Percentiles rank a stretch among this genome's conserved stretches.
Evolutionary conservation across 805 yeast species (phyloP).

Genomic region (Nakazawaea pomicola): DNA sequence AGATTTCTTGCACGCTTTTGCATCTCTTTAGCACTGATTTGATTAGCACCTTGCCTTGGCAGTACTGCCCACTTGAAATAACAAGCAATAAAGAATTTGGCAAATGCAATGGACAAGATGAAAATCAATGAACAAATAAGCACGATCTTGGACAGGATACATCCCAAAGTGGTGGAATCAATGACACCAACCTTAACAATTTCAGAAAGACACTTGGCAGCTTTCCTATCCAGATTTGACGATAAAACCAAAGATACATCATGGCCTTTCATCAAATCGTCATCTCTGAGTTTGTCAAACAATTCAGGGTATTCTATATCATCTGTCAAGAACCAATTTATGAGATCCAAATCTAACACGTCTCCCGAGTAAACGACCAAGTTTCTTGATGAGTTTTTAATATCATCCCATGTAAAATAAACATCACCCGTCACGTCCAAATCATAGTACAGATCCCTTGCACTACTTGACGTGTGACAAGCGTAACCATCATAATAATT

Average conservation of each 20-base stretch:
- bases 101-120: conserved; percentile 72
- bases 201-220: conserved; percentile 80
- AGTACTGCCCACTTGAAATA: conserved; percentile 85
- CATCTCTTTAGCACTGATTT: conserved; percentile 54
- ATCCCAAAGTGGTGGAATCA: conserved; percentile 87
- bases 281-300: conserved; percentile 59
- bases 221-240: conserved; percentile 58
- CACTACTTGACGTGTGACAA: conserved; percentile 73
- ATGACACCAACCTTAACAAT: conserved; percentile 84
- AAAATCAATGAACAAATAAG: conserved; percentile 77
- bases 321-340: conserved; percentile 68
- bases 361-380: conserved; percentile 86
- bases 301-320: conserved; percentile 69
- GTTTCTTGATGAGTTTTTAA: conserved; percentile 62
- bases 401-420: conserved; percentile 87
- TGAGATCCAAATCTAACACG: conserved; percentile 74
- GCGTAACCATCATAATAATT: conserved; percentile 81
- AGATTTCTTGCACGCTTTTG: conserved; percentile 33
- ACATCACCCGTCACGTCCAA: conserved; percentile 66
- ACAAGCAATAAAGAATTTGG: conserved; percentile 80
- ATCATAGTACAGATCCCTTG: conserved; percentile 64
- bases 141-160: conserved; percentile 86
- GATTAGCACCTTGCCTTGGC: conserved; percentile 73
- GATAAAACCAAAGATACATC: conserved; percentile 76
- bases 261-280: conserved; percentile 57